phyloP scores from a whole-genome alignment of 768 basidiomycete species.

The Suillus lakei region DNA sequence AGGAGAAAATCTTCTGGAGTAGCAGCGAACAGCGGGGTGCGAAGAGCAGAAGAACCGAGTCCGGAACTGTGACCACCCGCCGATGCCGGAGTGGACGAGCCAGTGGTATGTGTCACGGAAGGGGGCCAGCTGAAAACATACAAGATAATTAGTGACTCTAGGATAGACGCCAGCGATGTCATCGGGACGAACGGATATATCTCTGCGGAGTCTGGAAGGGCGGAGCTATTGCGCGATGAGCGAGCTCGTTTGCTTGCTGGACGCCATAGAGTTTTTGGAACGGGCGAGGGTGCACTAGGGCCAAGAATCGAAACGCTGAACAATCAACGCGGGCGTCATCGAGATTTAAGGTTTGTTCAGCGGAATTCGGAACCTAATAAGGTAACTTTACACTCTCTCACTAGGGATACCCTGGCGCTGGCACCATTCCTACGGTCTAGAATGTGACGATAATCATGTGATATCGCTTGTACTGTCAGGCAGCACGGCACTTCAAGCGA shows the following conservation, averaged over 20 bases:
- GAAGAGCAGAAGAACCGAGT: slow-evolving; percentile 31
- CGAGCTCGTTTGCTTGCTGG: slow-evolving; percentile 54
- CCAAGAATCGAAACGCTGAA: too few species aligned
- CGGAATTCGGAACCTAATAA: too few species aligned
- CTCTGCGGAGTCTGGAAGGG: slow-evolving; percentile 46
- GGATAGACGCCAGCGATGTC: slow-evolving; percentile 8
- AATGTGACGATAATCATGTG: too few species aligned
- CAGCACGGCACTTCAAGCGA: neutral
- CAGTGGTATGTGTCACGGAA: slow-evolving; percentile 19
- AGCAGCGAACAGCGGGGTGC: slow-evolving; percentile 46
- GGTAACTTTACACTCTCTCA: too few species aligned
- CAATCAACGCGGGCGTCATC: too few species aligned
- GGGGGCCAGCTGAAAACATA: slow-evolving; percentile 22
- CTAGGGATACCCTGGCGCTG: too few species aligned
- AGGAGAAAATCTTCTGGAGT: slow-evolving; percentile 57
- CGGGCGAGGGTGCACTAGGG: slow-evolving; percentile 39
- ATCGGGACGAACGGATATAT: slow-evolving; percentile 46
- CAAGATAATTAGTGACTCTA: slow-evolving; percentile 12
- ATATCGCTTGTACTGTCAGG: too few species aligned
- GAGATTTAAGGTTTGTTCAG: too few species aligned
- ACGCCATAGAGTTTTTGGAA: slow-evolving; percentile 44
- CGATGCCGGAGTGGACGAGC: slow-evolving; percentile 35
- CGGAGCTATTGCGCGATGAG: slow-evolving; percentile 42
- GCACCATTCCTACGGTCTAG: too few species aligned
- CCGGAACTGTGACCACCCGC: slow-evolving; percentile 31